Base-by-base conservation (phyloP, 768 basidiomycete genomes). In the Vishniacozyma victoriae region DNA sequence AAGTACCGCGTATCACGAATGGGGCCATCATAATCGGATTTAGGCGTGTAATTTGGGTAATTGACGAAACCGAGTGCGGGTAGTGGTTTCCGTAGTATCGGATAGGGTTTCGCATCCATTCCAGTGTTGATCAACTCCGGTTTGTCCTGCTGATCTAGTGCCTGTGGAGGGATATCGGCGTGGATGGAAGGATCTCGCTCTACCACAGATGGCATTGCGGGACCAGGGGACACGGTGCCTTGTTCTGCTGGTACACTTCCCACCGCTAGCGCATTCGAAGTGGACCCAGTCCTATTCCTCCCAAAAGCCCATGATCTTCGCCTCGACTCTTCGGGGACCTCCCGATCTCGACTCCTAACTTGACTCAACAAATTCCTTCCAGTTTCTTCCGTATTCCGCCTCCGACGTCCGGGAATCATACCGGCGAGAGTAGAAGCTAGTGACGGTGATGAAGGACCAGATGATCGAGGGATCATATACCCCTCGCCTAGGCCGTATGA, bases 11-110 rank as follows among this genome's bases (percentile, higher is more conserved):
- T 7, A 49, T 63, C 61, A n/a, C 35, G 25, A 1, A 35, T 35
- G 14, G 31, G 9, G 2, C 35, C 15, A 22, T 13, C 5, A 18
- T 24, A 4, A 16, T 33, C 20, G 14, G 42, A 35, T 6, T 22
- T 3, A 13, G 54, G 43, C 12, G 69, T 68, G 39, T 57, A 60
- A 48, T 71, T 71, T 1, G 69, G 69, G 47, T 69, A 71, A 6
- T 48, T 26, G 4, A 20, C 33, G 31, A 62, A 52, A 12, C 56
- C 41, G 9, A 41, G 44, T 5, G 57, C 58, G 14, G 69, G 69
- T 22, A 53, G 58, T 0, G 69, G 69, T 25, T 53, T 52, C 20
- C 36, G 35, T 11, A 70, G 48, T 16, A 40, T 60, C 59, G 20
- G 53, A 54, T 26, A 63, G 19, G 47, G 42, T n/a, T n/a, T n/a